Evolutionary conservation across 2,329 filamentous ascomycete genomes (phyloP), one percentile per base, ranked within the genome.

Genomic region (Colletotrichum viniferum): DNA sequence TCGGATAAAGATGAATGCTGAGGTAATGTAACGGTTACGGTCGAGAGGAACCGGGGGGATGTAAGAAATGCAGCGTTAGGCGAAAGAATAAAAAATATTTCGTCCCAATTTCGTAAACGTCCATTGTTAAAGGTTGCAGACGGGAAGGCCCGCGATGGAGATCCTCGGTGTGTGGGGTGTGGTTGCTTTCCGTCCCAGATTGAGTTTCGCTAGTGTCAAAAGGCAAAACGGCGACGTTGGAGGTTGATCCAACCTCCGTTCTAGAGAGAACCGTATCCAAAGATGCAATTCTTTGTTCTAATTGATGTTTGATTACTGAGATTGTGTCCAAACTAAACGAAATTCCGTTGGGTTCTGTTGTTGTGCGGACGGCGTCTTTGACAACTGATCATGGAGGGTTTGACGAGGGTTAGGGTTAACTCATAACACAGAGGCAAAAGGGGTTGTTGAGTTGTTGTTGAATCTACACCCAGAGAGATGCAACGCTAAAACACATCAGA

Each of bases 171-270:
- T 55, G 52, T 24, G 43, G 64, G 30, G 43, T 30, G 26, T 56
- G 43, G 30, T 67, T 34, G 18, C 52, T 38, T 68, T 21, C 16
- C 65, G 65, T 34, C 58, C 26, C n/a, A 34, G 26, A 26, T 68
- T 68, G 52, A 43, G 32, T 68, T 68, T 60, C 65, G 52, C 65
- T 68, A 60, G 65, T 60, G 52, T 58, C 48, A 18, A 18, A 28
- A 36, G 48, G 61, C 61, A 64, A 64, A 64, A 64, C 38, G 62
- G 58, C n/a, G 18, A 34, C 16, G 10, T 52, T 12, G 28, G 16
- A 66, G 43, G 64, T 67, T 24, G 43, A 58, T 58, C 4, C 64
- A 28, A 67, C 64, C 62, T 65, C 62, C 10, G n/a, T 48, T 65
- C 30, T 21, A 6, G 34, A 36, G 34, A 36, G 34, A 36, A 36